Conservation (phyloP, 805 yeast genomes). For the Nakazawaea peltata region DNA sequence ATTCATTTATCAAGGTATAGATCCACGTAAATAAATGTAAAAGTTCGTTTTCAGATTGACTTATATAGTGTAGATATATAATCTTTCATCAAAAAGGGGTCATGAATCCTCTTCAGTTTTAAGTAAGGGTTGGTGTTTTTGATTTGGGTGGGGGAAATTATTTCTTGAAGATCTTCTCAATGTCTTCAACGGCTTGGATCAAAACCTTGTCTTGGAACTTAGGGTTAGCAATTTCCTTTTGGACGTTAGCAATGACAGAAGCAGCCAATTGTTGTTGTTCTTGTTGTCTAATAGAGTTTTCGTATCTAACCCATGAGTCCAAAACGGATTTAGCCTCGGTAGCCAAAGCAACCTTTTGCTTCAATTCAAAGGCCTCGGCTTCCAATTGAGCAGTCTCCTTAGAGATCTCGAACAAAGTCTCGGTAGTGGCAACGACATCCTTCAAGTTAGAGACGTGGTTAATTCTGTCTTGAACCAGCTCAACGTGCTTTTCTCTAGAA, state of each 20-base stretch:
- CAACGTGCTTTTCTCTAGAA: constrained; percentile 84
- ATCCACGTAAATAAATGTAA: neutral
- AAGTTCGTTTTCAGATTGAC: neutral
- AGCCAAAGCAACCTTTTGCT: constrained; percentile 84
- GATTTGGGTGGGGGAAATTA: no score
- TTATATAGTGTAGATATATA: no score
- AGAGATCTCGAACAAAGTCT: constrained; percentile 86
- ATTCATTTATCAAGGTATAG: constrained; percentile 36
- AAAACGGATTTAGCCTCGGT: constrained; percentile 88
- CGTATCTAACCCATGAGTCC: constrained; percentile 99
- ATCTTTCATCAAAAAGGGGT: neutral
- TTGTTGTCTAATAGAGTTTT: constrained; percentile 89
- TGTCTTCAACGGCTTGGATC: constrained; percentile 84
- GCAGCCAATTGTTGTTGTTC: constrained; percentile 91
- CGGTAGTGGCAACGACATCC: constrained; percentile 87
- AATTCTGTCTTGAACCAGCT: constrained; percentile 90
- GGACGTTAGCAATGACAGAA: constrained; percentile 81
- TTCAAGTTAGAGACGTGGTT: constrained; percentile 79
- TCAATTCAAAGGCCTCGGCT: constrained; percentile 87
- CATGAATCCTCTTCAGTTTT: neutral
- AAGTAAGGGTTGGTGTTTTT: no score
- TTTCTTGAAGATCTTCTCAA: constrained; percentile 71
- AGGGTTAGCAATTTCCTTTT: constrained; percentile 74
- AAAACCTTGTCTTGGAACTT: constrained; percentile 92
- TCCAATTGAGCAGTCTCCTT: constrained; percentile 96